Conservation (phyloP, 176 grass and related monocot species). For the Bonia amplexicaulis region DNA sequence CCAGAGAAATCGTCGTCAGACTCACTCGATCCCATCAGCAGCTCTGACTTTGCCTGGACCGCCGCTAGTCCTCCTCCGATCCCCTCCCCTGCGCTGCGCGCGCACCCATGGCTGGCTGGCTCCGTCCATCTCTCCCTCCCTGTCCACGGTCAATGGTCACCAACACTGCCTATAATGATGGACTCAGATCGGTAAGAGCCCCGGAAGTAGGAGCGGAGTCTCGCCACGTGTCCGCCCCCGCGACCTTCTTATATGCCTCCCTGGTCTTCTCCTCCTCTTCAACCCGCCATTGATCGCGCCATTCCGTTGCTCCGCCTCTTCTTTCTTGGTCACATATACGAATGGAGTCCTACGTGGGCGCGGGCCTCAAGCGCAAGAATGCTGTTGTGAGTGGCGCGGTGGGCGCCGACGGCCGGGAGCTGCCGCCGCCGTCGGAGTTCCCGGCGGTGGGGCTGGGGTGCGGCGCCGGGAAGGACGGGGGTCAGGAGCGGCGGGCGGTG, state of each 20-base stretch:
- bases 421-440: neutral
- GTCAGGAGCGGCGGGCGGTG: neutral
- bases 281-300: neutral
- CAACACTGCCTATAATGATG: conserved; percentile 40
- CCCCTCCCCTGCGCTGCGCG: neutral
- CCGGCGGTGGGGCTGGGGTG: neutral
- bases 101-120: neutral
- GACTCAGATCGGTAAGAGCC: conserved; percentile 22
- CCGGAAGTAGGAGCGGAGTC: neutral
- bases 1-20: neutral
- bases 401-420: neutral
- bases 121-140: neutral
- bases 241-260: conserved; percentile 37
- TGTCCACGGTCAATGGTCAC: conserved; percentile 30
- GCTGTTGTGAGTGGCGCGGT: neutral
- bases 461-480: neutral
- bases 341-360: neutral
- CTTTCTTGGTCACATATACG: neutral
- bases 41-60: neutral
- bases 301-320: neutral
- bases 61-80: neutral
- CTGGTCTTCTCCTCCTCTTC: neutral
- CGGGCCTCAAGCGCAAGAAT: conserved; percentile 29
- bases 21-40: neutral
- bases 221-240: conserved; percentile 36